phyloP scores from a whole-genome alignment of 2,329 filamentous ascomycete species.

The Calonectria hongkongensis region DNA sequence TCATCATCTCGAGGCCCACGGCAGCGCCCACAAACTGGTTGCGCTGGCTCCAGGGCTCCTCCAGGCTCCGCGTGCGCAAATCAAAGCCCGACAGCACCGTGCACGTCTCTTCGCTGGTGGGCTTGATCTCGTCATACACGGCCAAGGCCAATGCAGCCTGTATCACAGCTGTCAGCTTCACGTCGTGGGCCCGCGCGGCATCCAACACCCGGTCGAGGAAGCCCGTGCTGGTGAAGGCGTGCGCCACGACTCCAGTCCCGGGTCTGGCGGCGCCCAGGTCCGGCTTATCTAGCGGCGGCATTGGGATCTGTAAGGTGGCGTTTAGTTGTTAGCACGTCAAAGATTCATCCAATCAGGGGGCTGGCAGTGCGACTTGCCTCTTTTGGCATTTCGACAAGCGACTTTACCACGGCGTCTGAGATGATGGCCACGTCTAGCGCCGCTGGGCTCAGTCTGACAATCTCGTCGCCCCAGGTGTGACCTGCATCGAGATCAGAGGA shows the following conservation, averaged over 20 bases:
- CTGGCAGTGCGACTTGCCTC: conserved; percentile 18
- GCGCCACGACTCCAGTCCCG: conserved; percentile 13
- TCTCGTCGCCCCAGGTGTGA: conserved; percentile 25
- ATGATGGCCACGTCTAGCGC: conserved; percentile 28
- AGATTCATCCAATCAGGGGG: background rate
- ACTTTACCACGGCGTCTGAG: conserved; percentile 21
- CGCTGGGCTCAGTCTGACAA: conserved; percentile 31
- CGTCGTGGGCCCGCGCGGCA: conserved; percentile 17
- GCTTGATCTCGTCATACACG: conserved; percentile 17
- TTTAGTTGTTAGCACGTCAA: conserved; percentile 6
- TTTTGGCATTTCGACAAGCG: conserved; percentile 26
- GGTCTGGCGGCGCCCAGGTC: background rate
- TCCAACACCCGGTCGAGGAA: background rate
- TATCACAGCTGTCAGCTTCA: conserved; percentile 25
- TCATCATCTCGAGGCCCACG: conserved; percentile 35
- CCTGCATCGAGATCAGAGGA: background rate
- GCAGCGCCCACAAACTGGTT: conserved; percentile 31
- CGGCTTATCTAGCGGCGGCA: conserved; percentile 27
- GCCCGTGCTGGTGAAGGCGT: background rate
- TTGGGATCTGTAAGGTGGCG: conserved; percentile 7
- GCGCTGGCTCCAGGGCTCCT: conserved; percentile 33
- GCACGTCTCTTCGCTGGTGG: conserved; percentile 14
- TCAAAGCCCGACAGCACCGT: conserved; percentile 31
- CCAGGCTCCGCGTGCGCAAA: conserved; percentile 27
- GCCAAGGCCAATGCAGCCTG: conserved; percentile 27